Conservation (phyloP, 2,329 filamentous ascomycete species). For the Aspergillus thermomutatus region DNA sequence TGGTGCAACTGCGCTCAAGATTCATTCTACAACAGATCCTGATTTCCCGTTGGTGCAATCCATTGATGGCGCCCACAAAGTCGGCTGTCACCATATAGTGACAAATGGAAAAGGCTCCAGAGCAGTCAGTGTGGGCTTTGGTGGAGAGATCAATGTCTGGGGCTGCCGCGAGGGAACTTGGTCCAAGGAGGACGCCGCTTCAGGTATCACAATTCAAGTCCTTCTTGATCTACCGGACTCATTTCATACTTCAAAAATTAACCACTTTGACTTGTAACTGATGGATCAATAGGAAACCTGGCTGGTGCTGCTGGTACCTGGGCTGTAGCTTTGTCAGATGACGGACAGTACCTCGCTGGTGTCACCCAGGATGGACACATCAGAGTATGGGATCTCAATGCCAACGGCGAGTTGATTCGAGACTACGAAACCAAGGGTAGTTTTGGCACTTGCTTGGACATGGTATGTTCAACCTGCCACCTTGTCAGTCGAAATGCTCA, state of each 20-base stretch:
- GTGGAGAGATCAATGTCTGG: conserved; percentile 86
- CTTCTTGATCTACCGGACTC: neutral
- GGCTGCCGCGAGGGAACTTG: conserved; percentile 53
- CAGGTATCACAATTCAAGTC: conserved; percentile 31
- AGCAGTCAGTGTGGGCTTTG: conserved; percentile 83
- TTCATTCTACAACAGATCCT: conserved; percentile 70
- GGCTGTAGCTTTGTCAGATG: conserved; percentile 80
- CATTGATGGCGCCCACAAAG: conserved; percentile 73
- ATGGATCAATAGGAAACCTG: conserved; percentile 32
- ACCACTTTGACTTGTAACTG: conserved; percentile 9
- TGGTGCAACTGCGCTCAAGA: conserved; percentile 74
- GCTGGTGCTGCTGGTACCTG: conserved; percentile 72
- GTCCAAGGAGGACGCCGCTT: conserved; percentile 50
- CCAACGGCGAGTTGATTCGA: conserved; percentile 60
- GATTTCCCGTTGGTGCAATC: conserved; percentile 77
- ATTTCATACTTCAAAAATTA: conserved; percentile 1
- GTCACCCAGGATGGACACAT: conserved; percentile 85
- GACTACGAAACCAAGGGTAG: conserved; percentile 91
- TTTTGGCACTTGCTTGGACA: conserved; percentile 84
- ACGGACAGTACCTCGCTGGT: conserved; percentile 80
- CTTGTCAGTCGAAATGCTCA: conserved; percentile 8
- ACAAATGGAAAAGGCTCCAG: conserved; percentile 65
- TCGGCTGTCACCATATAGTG: conserved; percentile 88
- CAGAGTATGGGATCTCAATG: conserved; percentile 76
- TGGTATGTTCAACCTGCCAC: conserved; percentile 48